Base-by-base conservation (phyloP, 495 filamentous ascomycete species). In the Ramalina intermedia region DNA sequence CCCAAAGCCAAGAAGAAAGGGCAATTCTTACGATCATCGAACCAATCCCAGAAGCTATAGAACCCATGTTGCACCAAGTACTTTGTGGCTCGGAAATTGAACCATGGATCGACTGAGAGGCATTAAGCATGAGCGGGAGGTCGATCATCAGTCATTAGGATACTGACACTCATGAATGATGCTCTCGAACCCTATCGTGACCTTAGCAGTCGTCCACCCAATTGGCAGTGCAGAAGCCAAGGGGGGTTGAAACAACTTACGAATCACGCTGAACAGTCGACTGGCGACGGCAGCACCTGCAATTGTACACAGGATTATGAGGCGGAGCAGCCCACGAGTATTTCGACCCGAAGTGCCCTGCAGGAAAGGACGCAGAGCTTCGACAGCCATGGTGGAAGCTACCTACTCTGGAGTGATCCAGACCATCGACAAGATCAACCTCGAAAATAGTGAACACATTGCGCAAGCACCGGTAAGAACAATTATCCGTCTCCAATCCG, bases 1-100 rank as follows among this genome's bases (percentile, higher is more conserved):
- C 16, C 0, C 18, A 50, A 50, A 16, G 41, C 43, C 13, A 11
- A 13, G 23, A 45, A 26, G 4, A 4, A 9, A 14, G 20, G 41
- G 42, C 26, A 29, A 14, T 21, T 36, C 39, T 57, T 75, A 85
- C 91, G 82, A 73, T 99, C 93, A 70, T 99, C 93, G 62, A 99
- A 99, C 93, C 93, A 99, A 68, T 99, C 90, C 93, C 93, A 99
- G 63, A 99, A 99, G 64, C 82, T 86, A 65, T 95, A 93, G 69
- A 99, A 96, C 50, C 93, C 93, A 76, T 99, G 74, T 58, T 91
- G 75, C 47, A 96, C 83, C 43, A 99, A 76, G 58, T 99, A 96
- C 69, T 96, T 96, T 43, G 93, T 96, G 53, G 93, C 93, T 59
- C 93, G 76, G 68, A 99, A 99, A 68, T 99, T 99, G 69, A 99